Percentiles rank a stretch among this genome's conserved stretches.
Conservation (phyloP, 495 filamentous ascomycete genomes). For the Letharia lupina region DNA sequence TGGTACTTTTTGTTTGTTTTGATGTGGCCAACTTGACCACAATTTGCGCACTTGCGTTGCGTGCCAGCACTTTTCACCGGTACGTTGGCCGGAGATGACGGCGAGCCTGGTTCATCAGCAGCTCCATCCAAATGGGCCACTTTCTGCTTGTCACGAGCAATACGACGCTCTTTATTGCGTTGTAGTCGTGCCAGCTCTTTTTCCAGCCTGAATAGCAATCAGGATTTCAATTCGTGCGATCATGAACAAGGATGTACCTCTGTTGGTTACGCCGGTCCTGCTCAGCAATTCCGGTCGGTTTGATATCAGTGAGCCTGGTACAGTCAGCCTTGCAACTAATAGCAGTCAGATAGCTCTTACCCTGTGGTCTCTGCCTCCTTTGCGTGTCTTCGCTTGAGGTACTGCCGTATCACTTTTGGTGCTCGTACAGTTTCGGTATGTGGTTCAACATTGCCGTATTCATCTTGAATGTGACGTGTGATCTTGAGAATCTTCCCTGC, state of each 20-base stretch:
- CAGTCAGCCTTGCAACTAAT: slow-evolving; percentile 26
- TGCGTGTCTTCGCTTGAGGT: slow-evolving; percentile 44
- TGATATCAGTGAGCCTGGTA: slow-evolving; percentile 47
- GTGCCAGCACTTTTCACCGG: slow-evolving; percentile 47
- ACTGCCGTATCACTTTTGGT: slow-evolving; percentile 63
- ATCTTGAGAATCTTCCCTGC: slow-evolving; percentile 69
- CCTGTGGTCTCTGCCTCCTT: slow-evolving; percentile 59
- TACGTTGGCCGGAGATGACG: slow-evolving; percentile 43
- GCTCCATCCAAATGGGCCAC: slow-evolving; percentile 43
- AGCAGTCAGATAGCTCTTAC: slow-evolving; percentile 35
- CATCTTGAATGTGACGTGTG: slow-evolving; percentile 51
- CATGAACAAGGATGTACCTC: slow-evolving; percentile 30
- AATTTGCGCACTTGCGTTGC: slow-evolving; percentile 92
- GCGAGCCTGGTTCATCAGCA: slow-evolving; percentile 35
- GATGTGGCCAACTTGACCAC: slow-evolving; percentile 91
- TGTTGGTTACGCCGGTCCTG: slow-evolving; percentile 53
- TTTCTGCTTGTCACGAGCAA: slow-evolving; percentile 87
- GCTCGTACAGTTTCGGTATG: slow-evolving; percentile 59
- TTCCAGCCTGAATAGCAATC: slow-evolving; percentile 46
- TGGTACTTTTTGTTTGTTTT: slow-evolving; percentile 97
- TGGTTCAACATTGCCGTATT: slow-evolving; percentile 52
- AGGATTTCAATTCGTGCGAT: slow-evolving; percentile 10
- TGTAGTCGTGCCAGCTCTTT: slow-evolving; percentile 73
- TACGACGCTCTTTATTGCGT: slow-evolving; percentile 82
- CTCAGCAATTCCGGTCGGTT: slow-evolving; percentile 70